Base-by-base conservation (phyloP, 139 green algal genomes). In the Chlamydomonas eustigma region DNA sequence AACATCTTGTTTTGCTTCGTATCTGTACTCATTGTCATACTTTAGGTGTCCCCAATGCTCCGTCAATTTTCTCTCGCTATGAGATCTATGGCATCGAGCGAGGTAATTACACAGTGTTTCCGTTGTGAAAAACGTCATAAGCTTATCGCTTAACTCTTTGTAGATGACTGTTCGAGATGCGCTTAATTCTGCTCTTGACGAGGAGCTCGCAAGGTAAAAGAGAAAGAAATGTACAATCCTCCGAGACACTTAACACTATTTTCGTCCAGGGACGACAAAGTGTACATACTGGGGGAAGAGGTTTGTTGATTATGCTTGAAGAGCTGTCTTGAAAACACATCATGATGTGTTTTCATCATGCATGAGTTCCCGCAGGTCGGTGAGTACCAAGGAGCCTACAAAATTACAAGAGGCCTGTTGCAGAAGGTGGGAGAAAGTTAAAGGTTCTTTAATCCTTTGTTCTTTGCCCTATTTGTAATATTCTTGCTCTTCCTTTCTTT, bases 251-350 rank as follows among this genome's bases (percentile, higher is more conserved):
- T 58, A 58, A 58, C 44, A 28, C 12, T 18, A 18, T 58, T 18
- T 12, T 28, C 12, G 12, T 58, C 12, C 44, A 75, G 91, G 0
- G 96, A 99, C 74, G 77, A 94, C 4, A 92, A 90, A 50, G 94
- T 99, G 6, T 99, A 97, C 76, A 85, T 99, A 18, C 86, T 99
- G 38, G 95, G 95, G 30, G 95, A 99, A 81, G 95, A 99, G 92
- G 95, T 97, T 37, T 38, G 81, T 37, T 73, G 30, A 31, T 67
- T 39, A 39, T 31, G 63, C 64, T 24, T 34, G 22, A n/a, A 50
- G 33, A 50, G 18, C 5, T 24, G 66, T 50, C 31, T 24, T 73
- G 66, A 18, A 73, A 24, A 70, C 63, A 31, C 63, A 35, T 22
- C n/a, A 70, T 37, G 28, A 63, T 30, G 51, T 12, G 18, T 4